Percentiles rank a stretch among this genome's conserved stretches.
These are phyloP conservation scores for Tolypocladium tundrense DNA, from an alignment of 2,329 filamentous ascomycete genomes.

Conservation along the genomic window DNA sequence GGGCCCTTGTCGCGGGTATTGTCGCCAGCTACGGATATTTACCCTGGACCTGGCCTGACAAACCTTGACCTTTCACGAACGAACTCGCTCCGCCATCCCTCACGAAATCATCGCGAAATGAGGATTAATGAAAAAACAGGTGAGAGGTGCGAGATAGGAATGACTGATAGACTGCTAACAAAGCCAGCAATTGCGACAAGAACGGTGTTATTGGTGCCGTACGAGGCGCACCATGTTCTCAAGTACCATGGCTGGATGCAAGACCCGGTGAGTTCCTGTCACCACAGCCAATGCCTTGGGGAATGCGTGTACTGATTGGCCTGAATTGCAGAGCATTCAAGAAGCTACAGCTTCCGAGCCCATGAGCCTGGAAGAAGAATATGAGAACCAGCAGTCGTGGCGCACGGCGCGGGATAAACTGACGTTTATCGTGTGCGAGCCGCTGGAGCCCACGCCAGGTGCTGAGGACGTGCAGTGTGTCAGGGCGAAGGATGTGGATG, in stretches of 20 bases:
- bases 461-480: not conserved
- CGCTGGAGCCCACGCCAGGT: conserved; percentile 13
- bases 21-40: not conserved
- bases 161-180: not conserved
- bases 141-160: conserved; percentile 8
- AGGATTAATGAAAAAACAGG: conserved; percentile 34
- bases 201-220: conserved; percentile 69
- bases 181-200: conserved; percentile 54
- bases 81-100: not conserved
- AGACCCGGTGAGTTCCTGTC: conserved; percentile 43
- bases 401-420: conserved; percentile 73
- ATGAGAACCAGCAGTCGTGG: conserved; percentile 86
- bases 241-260: conserved; percentile 91
- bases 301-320: not conserved
- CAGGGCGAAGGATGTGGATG: conserved; percentile 39
- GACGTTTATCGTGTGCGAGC: conserved; percentile 76
- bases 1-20: not conserved
- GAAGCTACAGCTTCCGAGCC: conserved; percentile 81
- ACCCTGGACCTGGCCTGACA: not conserved
- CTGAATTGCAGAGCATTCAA: conserved; percentile 52
- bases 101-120: conserved; percentile 19
- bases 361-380: conserved; percentile 70
- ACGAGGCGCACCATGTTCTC: conserved; percentile 69
- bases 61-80: conserved; percentile 1
- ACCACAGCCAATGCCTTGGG: not conserved